phyloP scores from a whole-genome alignment of 1,284 basidiomycete species.

The Athelia sp. region DNA sequence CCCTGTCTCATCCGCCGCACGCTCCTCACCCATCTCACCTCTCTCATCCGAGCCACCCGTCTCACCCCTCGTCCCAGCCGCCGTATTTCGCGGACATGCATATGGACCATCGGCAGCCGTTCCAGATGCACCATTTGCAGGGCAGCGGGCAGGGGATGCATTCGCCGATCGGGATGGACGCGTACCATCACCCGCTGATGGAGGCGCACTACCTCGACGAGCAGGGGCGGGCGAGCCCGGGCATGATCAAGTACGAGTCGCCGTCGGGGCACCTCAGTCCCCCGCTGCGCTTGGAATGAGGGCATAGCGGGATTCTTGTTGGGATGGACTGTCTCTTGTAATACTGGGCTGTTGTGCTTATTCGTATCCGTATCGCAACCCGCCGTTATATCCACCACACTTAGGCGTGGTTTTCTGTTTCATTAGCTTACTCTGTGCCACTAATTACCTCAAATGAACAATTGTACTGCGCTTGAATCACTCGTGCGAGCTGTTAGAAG shows the following conservation, averaged over 20 bases:
- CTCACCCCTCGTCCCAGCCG: too few species aligned
- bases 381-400: too few species aligned
- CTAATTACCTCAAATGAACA: too few species aligned
- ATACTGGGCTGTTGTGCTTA: too few species aligned
- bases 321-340: too few species aligned
- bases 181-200: background rate
- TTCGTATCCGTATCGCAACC: too few species aligned
- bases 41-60: conserved; percentile 3
- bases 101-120: background rate
- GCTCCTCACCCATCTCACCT: background rate
- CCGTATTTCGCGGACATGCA: too few species aligned
- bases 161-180: background rate
- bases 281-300: background rate
- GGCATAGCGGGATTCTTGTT: too few species aligned
- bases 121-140: background rate
- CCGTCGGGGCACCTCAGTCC: background rate
- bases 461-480: too few species aligned
- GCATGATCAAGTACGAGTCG: background rate
- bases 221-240: background rate
- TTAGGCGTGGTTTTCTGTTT: too few species aligned
- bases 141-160: background rate
- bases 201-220: background rate
- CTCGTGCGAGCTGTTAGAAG: too few species aligned
- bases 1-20: background rate
- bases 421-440: too few species aligned